phyloP scores from a whole-genome alignment of 306 rosid genomes.

The Dryas octopetala region DNA sequence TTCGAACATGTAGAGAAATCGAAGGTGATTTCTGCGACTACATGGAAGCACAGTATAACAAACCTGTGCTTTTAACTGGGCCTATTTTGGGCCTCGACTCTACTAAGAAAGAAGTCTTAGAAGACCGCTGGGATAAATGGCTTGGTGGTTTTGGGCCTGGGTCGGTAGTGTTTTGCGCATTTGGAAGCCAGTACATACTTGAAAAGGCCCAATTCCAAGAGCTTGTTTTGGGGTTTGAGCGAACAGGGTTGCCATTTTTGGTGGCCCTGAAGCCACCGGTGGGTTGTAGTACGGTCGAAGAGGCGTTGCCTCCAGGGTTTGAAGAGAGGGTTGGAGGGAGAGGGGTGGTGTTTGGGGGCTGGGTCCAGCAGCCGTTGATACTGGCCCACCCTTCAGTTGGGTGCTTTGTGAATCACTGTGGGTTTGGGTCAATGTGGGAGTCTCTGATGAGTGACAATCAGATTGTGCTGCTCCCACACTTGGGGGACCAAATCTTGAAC shows the following conservation, averaged over 20 bases:
- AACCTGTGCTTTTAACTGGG: constrained; percentile 41
- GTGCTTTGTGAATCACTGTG: constrained; percentile 73
- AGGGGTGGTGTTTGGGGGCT: constrained; percentile 48
- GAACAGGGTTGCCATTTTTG: constrained; percentile 45
- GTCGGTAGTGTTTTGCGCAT: constrained; percentile 52
- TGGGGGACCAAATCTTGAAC: constrained; percentile 62
- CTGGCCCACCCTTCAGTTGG: constrained; percentile 46
- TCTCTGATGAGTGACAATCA: constrained; percentile 49
- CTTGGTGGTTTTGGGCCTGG: constrained; percentile 28
- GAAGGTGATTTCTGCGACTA: constrained; percentile 49
- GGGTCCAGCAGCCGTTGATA: constrained; percentile 65
- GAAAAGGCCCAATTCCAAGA: constrained; percentile 54
- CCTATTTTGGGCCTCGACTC: constrained; percentile 25
- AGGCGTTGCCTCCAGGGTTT: constrained; percentile 55
- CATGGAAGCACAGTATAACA: constrained; percentile 30
- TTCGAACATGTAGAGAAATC: constrained; percentile 47
- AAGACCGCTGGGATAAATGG: constrained; percentile 36
- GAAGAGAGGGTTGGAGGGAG: constrained; percentile 47
- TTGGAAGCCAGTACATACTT: constrained; percentile 50
- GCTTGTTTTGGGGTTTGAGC: constrained; percentile 53
- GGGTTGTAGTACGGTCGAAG: constrained; percentile 43
- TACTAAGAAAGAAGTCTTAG: neutral
- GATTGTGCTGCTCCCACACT: constrained; percentile 46
- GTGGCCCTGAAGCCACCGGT: constrained; percentile 46
- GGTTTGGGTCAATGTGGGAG: constrained; percentile 79